These are phyloP conservation scores for Oryza australiensis DNA, from an alignment of 176 grass and related monocot species.

Conservation along the genomic window DNA sequence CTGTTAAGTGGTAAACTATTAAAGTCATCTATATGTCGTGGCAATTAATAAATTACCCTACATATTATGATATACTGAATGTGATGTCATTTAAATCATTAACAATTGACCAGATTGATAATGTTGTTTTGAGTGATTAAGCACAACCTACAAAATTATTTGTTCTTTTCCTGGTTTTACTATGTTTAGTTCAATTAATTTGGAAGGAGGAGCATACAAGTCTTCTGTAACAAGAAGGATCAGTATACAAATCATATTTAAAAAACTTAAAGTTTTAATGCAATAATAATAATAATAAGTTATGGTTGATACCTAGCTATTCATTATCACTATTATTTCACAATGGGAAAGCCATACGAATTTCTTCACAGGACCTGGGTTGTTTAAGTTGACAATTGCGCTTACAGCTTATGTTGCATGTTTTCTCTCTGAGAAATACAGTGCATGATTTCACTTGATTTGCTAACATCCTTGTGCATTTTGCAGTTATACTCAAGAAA, in stretches of 20 bases:
- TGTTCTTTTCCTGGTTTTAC: not conserved
- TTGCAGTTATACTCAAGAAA: slow-evolving; percentile 72
- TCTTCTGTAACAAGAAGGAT: not conserved
- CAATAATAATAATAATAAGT: not conserved
- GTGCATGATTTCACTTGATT: slow-evolving; percentile 4
- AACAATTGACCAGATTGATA: not conserved
- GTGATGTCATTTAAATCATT: not conserved
- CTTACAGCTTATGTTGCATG: not conserved
- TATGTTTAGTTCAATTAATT: slow-evolving; percentile 13
- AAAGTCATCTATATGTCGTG: not conserved
- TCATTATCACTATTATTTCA: slow-evolving; percentile 1
- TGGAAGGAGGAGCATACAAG: not conserved
- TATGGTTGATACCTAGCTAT: slow-evolving; percentile 16
- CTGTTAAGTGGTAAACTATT: not conserved
- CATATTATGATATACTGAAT: slow-evolving; percentile 4
- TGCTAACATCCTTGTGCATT: slow-evolving; percentile 18
- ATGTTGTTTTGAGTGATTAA: slow-evolving; percentile 19
- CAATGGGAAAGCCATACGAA: not conserved
- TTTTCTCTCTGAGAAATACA: not conserved
- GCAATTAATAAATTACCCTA: not conserved
- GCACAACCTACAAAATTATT: not conserved
- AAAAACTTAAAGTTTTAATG: slow-evolving; percentile 2
- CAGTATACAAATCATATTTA: not conserved
- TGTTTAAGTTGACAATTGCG: slow-evolving; percentile 10
- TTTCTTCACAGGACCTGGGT: not conserved